These are phyloP conservation scores for Plasmodium blacklocki DNA, from an alignment of 169 alveolate species.

Conservation along the genomic window DNA sequence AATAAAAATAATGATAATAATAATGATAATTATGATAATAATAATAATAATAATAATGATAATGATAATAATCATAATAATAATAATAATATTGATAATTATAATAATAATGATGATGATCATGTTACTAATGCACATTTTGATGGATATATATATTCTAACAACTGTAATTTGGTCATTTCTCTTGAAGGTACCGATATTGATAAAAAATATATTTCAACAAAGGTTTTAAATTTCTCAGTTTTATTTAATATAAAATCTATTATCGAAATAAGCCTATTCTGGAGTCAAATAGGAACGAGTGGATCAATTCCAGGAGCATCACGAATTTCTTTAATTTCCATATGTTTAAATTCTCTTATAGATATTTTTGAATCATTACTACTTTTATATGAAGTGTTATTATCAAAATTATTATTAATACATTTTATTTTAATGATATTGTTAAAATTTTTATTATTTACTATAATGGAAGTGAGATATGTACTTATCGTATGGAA, in stretches of 20 bases:
- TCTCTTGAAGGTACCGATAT: slow-evolving; percentile 64
- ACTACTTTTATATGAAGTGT: slow-evolving; percentile 79
- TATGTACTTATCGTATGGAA: slow-evolving; percentile 83
- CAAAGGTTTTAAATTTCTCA: slow-evolving; percentile 51
- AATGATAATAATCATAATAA: background rate
- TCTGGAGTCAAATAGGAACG: slow-evolving; percentile 71
- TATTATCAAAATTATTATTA: slow-evolving; percentile 47
- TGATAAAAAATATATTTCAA: slow-evolving; percentile 30
- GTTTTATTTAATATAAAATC: slow-evolving; percentile 76
- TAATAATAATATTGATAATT: background rate
- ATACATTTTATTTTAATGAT: slow-evolving; percentile 65
- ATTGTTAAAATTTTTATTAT: slow-evolving; percentile 76
- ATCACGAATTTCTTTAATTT: slow-evolving; percentile 70
- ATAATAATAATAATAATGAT: too few relatives aligned
- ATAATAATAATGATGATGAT: too few relatives aligned
- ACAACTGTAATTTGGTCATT: slow-evolving; percentile 55
- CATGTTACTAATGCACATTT: background rate
- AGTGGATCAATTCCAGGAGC: slow-evolving; percentile 63
- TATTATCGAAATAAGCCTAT: slow-evolving; percentile 70
- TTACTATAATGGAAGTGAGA: slow-evolving; percentile 81
- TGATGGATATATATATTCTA: slow-evolving; percentile 56
- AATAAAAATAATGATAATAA: too few relatives aligned
- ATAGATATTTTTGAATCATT: slow-evolving; percentile 82
- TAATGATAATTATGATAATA: too few relatives aligned
- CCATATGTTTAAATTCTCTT: slow-evolving; percentile 78